Evolutionary conservation across 1,284 basidiomycete genomes (phyloP), one percentile per base, ranked within the genome.

Genomic region (Ceratobasidium sp.): DNA sequence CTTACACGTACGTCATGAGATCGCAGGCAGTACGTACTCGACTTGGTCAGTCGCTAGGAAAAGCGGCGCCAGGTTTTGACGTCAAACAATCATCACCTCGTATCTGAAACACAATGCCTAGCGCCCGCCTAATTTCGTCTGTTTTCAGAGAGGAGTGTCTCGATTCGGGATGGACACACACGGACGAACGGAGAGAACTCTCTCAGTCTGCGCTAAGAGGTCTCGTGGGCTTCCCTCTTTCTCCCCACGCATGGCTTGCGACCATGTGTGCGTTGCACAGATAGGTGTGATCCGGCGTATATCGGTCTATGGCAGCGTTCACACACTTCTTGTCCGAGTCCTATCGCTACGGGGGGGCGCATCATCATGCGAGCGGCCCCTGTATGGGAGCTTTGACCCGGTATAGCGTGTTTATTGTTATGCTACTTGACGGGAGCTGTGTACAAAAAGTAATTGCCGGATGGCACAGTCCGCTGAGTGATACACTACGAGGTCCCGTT

Each of bases 61-160:
- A 67, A 67, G 64, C 64, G 64, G 64, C 50, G 23, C 62, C n/a
- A n/a, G n/a, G n/a, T 32, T n/a, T 16, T 48, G 16, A 32, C 36
- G 64, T 67, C 64, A n/a, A 57, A 28, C 39, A 9, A 34, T 69
- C 65, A 69, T 69, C 65, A n/a, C 10, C 34, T 21, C 14, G 39
- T 18, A 39, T 67, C 48, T 69, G 65, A 69, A 67, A 67, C 64
- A 58, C 50, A 18, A 2, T 39, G n/a, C n/a, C 34, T 67, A 67
- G 36, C 52, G 52, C 57, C n/a, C n/a, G 21, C 28, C 59, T 61
- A 45, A 61, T 69, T 59, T 69, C 52, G 32, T 28, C 52, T 58
- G 26, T 58, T 61, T 69, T 34, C 46, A 52, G 45, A 64, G n/a
- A 3, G 12, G 18, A 18, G 41, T 41, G 45, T 58, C 32, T 28